These are phyloP conservation scores for Scheffersomyces segobiensis DNA, from an alignment of 1,139 yeast genomes.

Conservation along the genomic window DNA sequence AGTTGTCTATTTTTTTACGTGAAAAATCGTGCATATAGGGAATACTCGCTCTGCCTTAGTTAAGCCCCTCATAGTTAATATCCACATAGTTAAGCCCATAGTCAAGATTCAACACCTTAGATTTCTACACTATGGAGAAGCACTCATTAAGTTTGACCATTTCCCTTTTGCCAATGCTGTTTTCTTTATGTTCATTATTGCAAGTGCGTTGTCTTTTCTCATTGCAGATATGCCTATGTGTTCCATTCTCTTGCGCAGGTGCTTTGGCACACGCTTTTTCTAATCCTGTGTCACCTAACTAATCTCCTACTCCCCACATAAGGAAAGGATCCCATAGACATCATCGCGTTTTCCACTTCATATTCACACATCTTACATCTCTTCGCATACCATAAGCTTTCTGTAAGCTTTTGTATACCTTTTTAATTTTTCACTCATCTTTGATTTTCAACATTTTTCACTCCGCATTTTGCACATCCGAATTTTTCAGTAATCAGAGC, in stretches of 20 bases:
- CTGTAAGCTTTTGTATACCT: not conserved
- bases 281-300: not conserved
- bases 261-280: not conserved
- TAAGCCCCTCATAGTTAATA: not conserved
- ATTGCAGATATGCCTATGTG: not conserved
- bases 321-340: not conserved
- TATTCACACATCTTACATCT: not conserved
- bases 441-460: not conserved
- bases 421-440: not conserved
- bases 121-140: too few species aligned
- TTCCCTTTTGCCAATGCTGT: not conserved
- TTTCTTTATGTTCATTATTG: too few species aligned
- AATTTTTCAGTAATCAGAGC: not conserved
- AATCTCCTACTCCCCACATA: not conserved
- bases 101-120: not conserved
- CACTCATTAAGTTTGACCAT: too few species aligned
- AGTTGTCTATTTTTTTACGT: not conserved
- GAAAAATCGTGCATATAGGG: slow-evolving; percentile 1
- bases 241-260: not conserved
- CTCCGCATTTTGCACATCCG: not conserved
- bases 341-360: not conserved
- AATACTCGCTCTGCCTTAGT: not conserved
- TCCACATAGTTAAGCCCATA: not conserved
- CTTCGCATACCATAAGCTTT: not conserved
- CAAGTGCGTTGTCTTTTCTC: not conserved